phyloP scores from a whole-genome alignment of 192 early-diverging fungal genomes.

The Coemansia sp. region DNA sequence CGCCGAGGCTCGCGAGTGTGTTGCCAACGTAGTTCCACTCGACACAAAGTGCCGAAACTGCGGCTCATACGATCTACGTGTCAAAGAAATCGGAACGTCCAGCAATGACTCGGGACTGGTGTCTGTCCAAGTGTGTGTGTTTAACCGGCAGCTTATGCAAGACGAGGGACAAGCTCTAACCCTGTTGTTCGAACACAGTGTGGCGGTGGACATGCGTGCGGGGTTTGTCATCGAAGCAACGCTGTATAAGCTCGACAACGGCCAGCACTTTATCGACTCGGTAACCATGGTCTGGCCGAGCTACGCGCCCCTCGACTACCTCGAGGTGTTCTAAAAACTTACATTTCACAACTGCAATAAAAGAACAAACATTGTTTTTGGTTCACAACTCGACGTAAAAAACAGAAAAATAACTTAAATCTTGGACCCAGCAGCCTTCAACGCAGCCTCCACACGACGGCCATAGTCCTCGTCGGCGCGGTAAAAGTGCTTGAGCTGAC shows the following conservation, averaged over 20 bases:
- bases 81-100: background rate
- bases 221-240: constrained; percentile 47
- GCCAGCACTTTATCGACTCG: constrained; percentile 35
- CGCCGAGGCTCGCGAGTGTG: constrained; percentile 14
- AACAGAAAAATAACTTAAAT: constrained; percentile 19
- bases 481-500: constrained; percentile 70
- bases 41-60: constrained; percentile 19
- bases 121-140: constrained; percentile 9
- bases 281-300: constrained; percentile 54
- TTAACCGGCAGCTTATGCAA: constrained; percentile 19
- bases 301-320: constrained; percentile 46
- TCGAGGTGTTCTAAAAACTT: constrained; percentile 1
- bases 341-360: background rate
- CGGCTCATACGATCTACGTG: constrained; percentile 26
- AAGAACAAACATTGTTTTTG: no score
- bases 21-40: constrained; percentile 13
- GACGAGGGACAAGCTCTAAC: constrained; percentile 16
- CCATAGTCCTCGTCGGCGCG: constrained; percentile 75
- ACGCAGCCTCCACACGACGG: constrained; percentile 63
- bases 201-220: constrained; percentile 13
- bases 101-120: constrained; percentile 5
- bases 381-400: no score
- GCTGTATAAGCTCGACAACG: constrained; percentile 37
- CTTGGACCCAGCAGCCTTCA: constrained; percentile 57
- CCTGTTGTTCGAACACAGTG: constrained; percentile 24